Percentiles rank a stretch among this genome's conserved stretches.
phyloP scores from a whole-genome alignment of 1,284 basidiomycete species.

The Naganishia liquefaciens region DNA sequence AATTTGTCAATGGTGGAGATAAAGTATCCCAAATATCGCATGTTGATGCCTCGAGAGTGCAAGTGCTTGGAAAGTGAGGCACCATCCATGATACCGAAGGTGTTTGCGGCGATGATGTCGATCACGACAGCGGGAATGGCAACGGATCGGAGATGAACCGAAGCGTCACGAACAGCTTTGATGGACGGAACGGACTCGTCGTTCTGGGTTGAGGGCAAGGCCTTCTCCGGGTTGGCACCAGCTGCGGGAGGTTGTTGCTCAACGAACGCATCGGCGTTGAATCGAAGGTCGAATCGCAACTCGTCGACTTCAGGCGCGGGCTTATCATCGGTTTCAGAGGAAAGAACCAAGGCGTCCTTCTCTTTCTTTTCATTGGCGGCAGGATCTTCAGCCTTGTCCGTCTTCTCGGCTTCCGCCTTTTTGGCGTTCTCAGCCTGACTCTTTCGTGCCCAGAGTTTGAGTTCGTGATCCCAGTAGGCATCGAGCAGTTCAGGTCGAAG shows the following conservation, averaged over 20 bases:
- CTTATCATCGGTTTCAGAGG: conserved; percentile 36
- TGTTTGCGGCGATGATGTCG: conserved; percentile 57
- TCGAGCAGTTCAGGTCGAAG: conserved; percentile 62
- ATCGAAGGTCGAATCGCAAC: conserved; percentile 57
- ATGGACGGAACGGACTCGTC: conserved; percentile 58
- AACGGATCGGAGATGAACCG: conserved; percentile 56
- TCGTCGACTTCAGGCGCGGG: conserved; percentile 39
- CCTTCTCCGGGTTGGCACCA: conserved; percentile 31
- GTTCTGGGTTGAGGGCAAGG: conserved; percentile 44
- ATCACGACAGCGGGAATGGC: conserved; percentile 57
- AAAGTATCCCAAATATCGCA: conserved; percentile 60
- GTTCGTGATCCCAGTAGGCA: conserved; percentile 58
- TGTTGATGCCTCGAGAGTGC: conserved; percentile 62
- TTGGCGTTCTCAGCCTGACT: conserved; percentile 50
- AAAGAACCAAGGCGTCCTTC: conserved; percentile 31
- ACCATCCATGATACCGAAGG: conserved; percentile 58
- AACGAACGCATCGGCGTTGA: conserved; percentile 64
- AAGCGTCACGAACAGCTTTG: conserved; percentile 60
- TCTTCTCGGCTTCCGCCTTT: conserved; percentile 34
- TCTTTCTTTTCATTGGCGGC: conserved; percentile 35
- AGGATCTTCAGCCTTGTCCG: conserved; percentile 34
- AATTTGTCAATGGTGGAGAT: conserved; percentile 54
- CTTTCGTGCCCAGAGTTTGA: conserved; percentile 59
- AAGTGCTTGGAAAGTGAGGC: conserved; percentile 56
- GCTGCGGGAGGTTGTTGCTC: conserved; percentile 48